phyloP scores from a whole-genome alignment of 371 early-diverging fungal species.

The Mortierella sp. region DNA sequence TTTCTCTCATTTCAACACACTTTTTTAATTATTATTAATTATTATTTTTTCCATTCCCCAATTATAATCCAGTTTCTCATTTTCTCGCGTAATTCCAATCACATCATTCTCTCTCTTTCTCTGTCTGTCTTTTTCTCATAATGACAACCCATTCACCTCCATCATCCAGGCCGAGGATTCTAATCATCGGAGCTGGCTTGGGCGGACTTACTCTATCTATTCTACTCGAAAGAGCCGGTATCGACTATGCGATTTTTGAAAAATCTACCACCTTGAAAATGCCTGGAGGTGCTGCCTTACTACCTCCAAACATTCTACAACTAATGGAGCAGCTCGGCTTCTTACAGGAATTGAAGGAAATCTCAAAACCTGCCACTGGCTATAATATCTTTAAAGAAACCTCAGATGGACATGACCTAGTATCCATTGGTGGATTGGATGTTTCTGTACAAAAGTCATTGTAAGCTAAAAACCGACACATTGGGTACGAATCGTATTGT shows the following conservation, averaged over 20 bases:
- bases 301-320: slow-evolving; percentile 11
- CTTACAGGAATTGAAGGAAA: slow-evolving; percentile 18
- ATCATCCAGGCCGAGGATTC: not conserved
- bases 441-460: not conserved
- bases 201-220: not conserved
- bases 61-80: no score
- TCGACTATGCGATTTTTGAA: not conserved
- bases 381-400: slow-evolving; percentile 23
- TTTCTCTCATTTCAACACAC: no score
- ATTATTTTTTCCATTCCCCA: no score
- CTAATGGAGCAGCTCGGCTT: slow-evolving; percentile 30
- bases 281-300: no score
- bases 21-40: no score
- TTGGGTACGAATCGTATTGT: no score
- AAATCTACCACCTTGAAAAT: no score
- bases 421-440: not conserved
- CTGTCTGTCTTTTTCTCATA: no score
- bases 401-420: slow-evolving; percentile 1
- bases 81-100: no score
- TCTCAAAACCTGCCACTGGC: slow-evolving; percentile 15
- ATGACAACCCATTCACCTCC: no score
- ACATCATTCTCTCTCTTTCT: no score
- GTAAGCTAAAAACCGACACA: not conserved
- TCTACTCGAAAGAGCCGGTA: slow-evolving; percentile 1
- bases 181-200: slow-evolving; percentile 20